Evolutionary conservation across 1,139 yeast species (phyloP).

Genomic region (Candida sanyaensis): DNA sequence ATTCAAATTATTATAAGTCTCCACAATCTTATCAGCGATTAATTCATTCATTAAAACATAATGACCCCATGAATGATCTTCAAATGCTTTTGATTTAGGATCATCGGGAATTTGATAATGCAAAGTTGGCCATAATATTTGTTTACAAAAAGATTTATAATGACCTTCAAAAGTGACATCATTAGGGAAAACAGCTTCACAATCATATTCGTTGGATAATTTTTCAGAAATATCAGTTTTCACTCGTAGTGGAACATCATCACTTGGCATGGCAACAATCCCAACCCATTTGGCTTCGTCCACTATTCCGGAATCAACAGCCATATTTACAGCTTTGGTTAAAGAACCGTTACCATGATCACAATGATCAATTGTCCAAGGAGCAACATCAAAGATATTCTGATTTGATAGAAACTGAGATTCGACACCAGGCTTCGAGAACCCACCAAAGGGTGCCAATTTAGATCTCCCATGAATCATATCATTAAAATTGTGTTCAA

Average conservation of each 20-base stretch:
- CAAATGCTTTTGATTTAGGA: slow-evolving; percentile 91
- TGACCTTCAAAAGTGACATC: slow-evolving; percentile 88
- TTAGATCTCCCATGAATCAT: slow-evolving; percentile 32
- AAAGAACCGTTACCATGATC: slow-evolving; percentile 88
- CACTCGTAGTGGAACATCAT: slow-evolving; percentile 63
- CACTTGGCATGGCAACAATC: slow-evolving; percentile 87
- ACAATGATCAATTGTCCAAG: slow-evolving; percentile 72
- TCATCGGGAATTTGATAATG: slow-evolving; percentile 97
- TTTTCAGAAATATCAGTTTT: slow-evolving; percentile 49
- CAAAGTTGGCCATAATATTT: slow-evolving; percentile 93
- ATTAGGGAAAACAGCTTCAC: slow-evolving; percentile 69
- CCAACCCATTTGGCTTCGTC: slow-evolving; percentile 77
- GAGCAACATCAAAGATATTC: slow-evolving; percentile 67
- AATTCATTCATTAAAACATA: slow-evolving; percentile 74
- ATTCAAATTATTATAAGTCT: slow-evolving; percentile 53
- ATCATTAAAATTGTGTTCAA: slow-evolving; percentile 28
- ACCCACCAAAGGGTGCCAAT: slow-evolving; percentile 78
- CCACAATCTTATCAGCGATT: slow-evolving; percentile 75
- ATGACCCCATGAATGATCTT: slow-evolving; percentile 91
- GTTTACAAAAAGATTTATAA: slow-evolving; percentile 87
- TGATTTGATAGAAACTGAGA: slow-evolving; percentile 44
- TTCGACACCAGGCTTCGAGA: slow-evolving; percentile 56
- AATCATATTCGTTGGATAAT: slow-evolving; percentile 49
- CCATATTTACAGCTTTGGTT: slow-evolving; percentile 77
- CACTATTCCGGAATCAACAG: slow-evolving; percentile 50